These are phyloP conservation scores for Petrea volubilis DNA, from an alignment of 257 asterid species.

Conservation along the genomic window DNA sequence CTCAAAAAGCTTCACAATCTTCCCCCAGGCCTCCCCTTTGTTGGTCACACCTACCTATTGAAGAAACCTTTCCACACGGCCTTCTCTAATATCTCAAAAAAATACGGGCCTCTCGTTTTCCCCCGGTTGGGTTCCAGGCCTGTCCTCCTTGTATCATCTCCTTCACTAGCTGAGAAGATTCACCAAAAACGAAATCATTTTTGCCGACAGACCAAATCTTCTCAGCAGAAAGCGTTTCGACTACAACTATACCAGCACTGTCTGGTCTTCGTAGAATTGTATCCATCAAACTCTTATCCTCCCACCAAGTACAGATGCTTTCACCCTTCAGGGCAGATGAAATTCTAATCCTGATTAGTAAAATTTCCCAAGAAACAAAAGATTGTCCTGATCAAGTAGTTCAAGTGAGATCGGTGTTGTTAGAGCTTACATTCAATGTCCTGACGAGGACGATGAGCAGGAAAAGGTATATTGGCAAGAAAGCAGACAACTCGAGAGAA, in stretches of 20 bases:
- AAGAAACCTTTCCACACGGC: constrained; percentile 39
- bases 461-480: background rate
- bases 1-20: constrained; percentile 18
- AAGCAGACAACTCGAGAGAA: background rate
- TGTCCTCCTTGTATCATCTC: constrained; percentile 39
- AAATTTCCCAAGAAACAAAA: background rate
- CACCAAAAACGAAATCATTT: constrained; percentile 36
- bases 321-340: background rate
- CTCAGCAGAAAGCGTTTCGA: constrained; percentile 46
- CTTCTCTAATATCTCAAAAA: constrained; percentile 26
- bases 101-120: constrained; percentile 35
- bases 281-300: constrained; percentile 37
- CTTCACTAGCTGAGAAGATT: constrained; percentile 44
- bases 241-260: constrained; percentile 31
- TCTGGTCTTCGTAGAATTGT: constrained; percentile 42
- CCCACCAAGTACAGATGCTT: constrained; percentile 25
- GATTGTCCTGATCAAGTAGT: background rate
- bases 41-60: constrained; percentile 45
- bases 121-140: constrained; percentile 44
- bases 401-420: background rate
- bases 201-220: constrained; percentile 42
- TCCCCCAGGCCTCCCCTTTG: constrained; percentile 48
- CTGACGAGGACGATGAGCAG: constrained; percentile 17
- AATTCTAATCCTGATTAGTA: background rate
- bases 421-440: constrained; percentile 18